Evolutionary conservation across 2,329 filamentous ascomycete genomes (phyloP).

Genomic region (Colletotrichum simmondsii): DNA sequence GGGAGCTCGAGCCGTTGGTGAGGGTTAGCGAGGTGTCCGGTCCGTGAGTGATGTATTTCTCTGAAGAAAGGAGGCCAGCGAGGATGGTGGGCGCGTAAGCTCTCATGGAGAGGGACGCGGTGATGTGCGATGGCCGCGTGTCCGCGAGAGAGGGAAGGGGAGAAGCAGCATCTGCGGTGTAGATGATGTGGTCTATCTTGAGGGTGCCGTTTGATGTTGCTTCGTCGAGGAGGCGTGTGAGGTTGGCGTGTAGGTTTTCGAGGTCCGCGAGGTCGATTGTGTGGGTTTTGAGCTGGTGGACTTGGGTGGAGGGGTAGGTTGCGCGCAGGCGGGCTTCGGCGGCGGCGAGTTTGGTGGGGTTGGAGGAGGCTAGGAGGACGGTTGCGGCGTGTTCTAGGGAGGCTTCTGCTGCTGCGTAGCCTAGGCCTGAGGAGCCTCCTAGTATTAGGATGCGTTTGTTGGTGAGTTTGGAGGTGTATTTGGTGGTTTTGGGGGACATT

Average conservation of each 20-base stretch:
- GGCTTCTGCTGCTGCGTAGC: slow-evolving; percentile 13
- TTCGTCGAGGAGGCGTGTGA: neutral
- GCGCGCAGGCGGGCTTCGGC: neutral
- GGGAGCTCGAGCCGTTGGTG: slow-evolving; percentile 19
- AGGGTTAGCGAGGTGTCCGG: slow-evolving; percentile 16
- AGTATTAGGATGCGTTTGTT: slow-evolving; percentile 2
- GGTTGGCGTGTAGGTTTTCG: neutral
- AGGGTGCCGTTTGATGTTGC: neutral
- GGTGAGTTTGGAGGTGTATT: slow-evolving; percentile 7
- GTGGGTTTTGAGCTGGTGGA: neutral
- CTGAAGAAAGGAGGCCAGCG: neutral
- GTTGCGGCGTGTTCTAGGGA: neutral
- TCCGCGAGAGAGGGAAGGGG: neutral
- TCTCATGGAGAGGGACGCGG: neutral
- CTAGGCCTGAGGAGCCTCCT: slow-evolving; percentile 21
- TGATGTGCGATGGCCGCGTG: neutral
- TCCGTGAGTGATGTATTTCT: neutral
- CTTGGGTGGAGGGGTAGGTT: neutral
- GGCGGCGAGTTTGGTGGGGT: slow-evolving; percentile 1
- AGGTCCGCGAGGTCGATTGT: slow-evolving; percentile 14
- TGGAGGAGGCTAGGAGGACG: slow-evolving; percentile 15
- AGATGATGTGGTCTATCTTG: slow-evolving; percentile 17
- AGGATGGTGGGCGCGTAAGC: slow-evolving; percentile 13
- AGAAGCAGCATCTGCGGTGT: slow-evolving; percentile 12
- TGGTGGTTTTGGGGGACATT: neutral